Evolutionary conservation across 768 basidiomycete species (phyloP), one percentile per base, ranked within the genome.

Genomic region (Chlorophyllum brunneum): DNA sequence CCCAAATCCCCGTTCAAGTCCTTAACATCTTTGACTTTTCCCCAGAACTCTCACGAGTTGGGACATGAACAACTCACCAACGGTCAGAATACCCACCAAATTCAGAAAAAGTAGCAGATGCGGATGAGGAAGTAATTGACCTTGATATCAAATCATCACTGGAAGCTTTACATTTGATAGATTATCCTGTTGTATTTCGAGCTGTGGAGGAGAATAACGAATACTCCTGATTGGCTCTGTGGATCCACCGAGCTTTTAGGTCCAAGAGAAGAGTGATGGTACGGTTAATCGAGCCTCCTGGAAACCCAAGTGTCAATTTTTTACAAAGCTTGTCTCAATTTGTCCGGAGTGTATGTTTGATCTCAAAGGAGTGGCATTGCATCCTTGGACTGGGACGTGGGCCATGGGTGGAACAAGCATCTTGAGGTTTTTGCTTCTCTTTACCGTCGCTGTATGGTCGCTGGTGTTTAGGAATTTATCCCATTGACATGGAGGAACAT

Each of bases 401-500:
- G 38, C 43, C 57, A 86, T 88, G 27, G 78, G 88, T 20, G 89
- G 89, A 0, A 91, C 87, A 1, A 89, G 88, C 7, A 70, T 91
- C 7, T 75, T 92, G 1, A 74, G 40, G 73, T 77, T 0, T 64
- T 92, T 15, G 74, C 84, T 2, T 78, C 85, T 2, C 65, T 84
- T n/a, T 79, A 83, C n/a, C 64, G 67, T 1, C 72, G 65, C 0
- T 92, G 87, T 59, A 87, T 81, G 0, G 80, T 74, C 5, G 88
- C 88, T 3, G 90, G 92, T 61, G 78, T 85, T 20, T 61, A 55
- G 5, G 73, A 74, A 2, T 73, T 91, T 40, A 58, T 88, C 0
- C 80, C 83, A 3, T 81, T 92, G 15, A 83, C 92, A 13, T 76
- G 70, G 34, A 91, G 91, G 69, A 92, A 90, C 56, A 54, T 88